phyloP scores from a whole-genome alignment of 108 stramenopile species.

The Cyclotella atomus region DNA sequence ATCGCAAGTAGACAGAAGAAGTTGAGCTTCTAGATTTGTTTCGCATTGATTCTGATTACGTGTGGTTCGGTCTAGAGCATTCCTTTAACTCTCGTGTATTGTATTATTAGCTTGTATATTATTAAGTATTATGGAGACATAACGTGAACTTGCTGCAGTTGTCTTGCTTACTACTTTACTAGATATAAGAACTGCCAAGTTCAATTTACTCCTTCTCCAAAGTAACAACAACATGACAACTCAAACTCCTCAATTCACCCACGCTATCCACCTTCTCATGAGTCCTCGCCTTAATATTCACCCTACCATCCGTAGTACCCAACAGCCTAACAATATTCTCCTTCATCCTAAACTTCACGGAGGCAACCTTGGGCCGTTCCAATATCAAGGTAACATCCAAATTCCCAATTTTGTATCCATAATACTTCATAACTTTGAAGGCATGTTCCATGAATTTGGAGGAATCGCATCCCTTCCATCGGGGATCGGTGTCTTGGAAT shows the following conservation, averaged over 20 bases:
- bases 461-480: conserved; percentile 94
- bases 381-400: conserved; percentile 88
- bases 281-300: conserved; percentile 96
- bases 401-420: conserved; percentile 92
- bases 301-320: conserved; percentile 79
- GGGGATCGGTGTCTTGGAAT: conserved; percentile 94
- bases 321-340: conserved; percentile 91
- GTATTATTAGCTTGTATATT: too few species aligned
- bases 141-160: too few species aligned
- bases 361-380: conserved; percentile 88
- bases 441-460: conserved; percentile 96
- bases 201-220: conserved; percentile 69
- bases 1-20: conserved; percentile 18
- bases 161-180: too few species aligned
- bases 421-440: conserved; percentile 72
- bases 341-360: conserved; percentile 93
- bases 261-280: conserved; percentile 94
- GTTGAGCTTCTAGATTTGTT: too few species aligned
- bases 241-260: conserved; percentile 89
- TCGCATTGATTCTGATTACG: too few species aligned
- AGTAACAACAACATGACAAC: conserved; percentile 93
- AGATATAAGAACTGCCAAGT: too few species aligned
- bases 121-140: too few species aligned
- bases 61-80: too few species aligned
- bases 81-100: too few species aligned